Evolutionary conservation across 2,329 filamentous ascomycete genomes (phyloP).

Genomic region (Paracoccidioides brasiliensis): DNA sequence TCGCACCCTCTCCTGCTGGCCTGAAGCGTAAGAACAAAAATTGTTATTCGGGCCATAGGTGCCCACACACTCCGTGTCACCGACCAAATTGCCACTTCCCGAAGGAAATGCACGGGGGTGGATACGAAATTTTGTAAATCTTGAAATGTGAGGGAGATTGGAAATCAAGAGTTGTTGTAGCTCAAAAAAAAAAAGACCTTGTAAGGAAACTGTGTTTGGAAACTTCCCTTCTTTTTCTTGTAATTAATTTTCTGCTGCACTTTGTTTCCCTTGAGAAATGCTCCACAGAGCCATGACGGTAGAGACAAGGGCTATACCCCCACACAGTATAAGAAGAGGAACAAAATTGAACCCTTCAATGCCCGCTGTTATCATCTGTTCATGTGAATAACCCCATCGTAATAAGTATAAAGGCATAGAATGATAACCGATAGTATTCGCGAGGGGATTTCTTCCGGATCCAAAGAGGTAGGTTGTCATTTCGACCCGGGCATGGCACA

Average conservation of each 20-base stretch:
- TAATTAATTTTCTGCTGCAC: background rate
- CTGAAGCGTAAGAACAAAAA: constrained; percentile 18
- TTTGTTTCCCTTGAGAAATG: background rate
- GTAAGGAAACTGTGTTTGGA: background rate
- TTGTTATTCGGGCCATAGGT: constrained; percentile 19
- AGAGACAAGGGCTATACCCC: too few species aligned
- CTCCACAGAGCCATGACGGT: background rate
- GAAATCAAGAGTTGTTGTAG: background rate
- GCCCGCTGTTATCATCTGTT: too few species aligned
- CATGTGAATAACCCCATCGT: too few species aligned
- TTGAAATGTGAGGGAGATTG: background rate
- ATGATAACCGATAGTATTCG: too few species aligned
- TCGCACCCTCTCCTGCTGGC: constrained; percentile 17
- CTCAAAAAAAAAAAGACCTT: background rate
- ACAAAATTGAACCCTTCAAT: too few species aligned
- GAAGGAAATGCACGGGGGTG: constrained; percentile 12
- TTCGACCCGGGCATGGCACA: too few species aligned
- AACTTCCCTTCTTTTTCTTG: background rate
- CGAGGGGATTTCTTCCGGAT: too few species aligned
- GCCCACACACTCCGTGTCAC: constrained; percentile 12
- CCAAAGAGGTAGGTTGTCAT: too few species aligned
- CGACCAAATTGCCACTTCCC: constrained; percentile 15
- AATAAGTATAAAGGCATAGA: too few species aligned
- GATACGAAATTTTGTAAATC: constrained; percentile 12
- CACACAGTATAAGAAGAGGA: too few species aligned